Conservation (phyloP, 1,139 yeast genomes). For the Oligophagozyma castellii region DNA sequence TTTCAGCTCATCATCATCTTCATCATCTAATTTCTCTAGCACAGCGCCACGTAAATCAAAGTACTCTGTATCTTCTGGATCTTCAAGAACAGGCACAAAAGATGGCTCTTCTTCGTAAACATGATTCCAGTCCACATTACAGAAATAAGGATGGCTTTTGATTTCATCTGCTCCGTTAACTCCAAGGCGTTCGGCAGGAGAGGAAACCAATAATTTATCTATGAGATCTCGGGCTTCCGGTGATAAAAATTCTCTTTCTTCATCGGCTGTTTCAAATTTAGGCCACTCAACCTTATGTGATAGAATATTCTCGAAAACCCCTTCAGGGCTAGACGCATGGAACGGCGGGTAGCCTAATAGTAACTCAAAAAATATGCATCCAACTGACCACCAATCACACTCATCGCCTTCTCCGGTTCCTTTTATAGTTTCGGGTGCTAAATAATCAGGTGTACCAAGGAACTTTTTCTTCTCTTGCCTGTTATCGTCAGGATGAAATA, state of each 20-base stretch:
- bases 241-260: slow-evolving; percentile 41
- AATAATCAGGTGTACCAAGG: slow-evolving; percentile 95
- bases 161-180: slow-evolving; percentile 67
- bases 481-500: slow-evolving; percentile 53
- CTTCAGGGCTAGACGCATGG: slow-evolving; percentile 68
- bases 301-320: slow-evolving; percentile 71
- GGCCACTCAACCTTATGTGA: slow-evolving; percentile 81
- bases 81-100: slow-evolving; percentile 65
- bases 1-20: slow-evolving; percentile 16
- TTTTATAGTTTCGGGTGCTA: slow-evolving; percentile 89
- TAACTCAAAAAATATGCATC: slow-evolving; percentile 88
- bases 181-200: slow-evolving; percentile 62
- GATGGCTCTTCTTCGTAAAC: slow-evolving; percentile 67
- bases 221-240: slow-evolving; percentile 67
- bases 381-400: slow-evolving; percentile 98
- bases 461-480: slow-evolving; percentile 38
- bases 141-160: slow-evolving; percentile 62
- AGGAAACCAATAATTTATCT: slow-evolving; percentile 40
- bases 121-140: slow-evolving; percentile 58
- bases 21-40: slow-evolving; percentile 42
- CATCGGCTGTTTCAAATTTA: slow-evolving; percentile 35
- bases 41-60: slow-evolving; percentile 87
- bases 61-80: slow-evolving; percentile 85
- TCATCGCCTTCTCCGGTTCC: slow-evolving; percentile 78
- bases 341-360: slow-evolving; percentile 93